phyloP scores from a whole-genome alignment of 2,329 filamentous ascomycete genomes.

The Colletotrichum incanum region DNA sequence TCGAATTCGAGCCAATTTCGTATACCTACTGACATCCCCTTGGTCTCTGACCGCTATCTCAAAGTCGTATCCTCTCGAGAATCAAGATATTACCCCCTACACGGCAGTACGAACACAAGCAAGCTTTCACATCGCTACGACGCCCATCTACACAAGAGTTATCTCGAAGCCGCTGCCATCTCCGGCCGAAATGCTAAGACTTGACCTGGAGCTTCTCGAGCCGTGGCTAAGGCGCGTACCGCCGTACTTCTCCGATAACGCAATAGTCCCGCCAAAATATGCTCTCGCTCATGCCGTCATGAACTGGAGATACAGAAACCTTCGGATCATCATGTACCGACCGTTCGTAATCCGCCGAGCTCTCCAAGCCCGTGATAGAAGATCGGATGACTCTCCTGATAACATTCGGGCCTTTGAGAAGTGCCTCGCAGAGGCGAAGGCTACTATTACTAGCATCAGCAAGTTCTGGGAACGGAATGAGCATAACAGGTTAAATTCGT shows the following conservation, averaged over 20 bases:
- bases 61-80: constrained; percentile 52
- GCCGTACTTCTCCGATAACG: constrained; percentile 54
- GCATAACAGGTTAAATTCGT: constrained; percentile 58
- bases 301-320: constrained; percentile 60
- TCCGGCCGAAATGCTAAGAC: constrained; percentile 56
- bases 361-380: constrained; percentile 39
- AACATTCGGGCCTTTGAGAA: constrained; percentile 44
- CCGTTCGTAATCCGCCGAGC: constrained; percentile 61
- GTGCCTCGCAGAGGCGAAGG: constrained; percentile 59
- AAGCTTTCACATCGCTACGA: constrained; percentile 61
- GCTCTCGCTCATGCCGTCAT: constrained; percentile 59
- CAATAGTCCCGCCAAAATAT: constrained; percentile 54
- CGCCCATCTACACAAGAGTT: constrained; percentile 61
- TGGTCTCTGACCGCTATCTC: constrained; percentile 53
- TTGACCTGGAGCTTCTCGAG: constrained; percentile 58
- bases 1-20: background rate
- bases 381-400: constrained; percentile 18
- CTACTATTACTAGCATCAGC: constrained; percentile 57
- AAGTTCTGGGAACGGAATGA: constrained; percentile 56
- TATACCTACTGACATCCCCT: background rate
- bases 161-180: constrained; percentile 61
- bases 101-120: constrained; percentile 61
- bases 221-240: constrained; percentile 56
- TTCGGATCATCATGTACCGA: constrained; percentile 64
- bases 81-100: constrained; percentile 59